Evolutionary conservation across 306 rosid genomes (phyloP), one percentile per base, ranked within the genome.

Genomic region (Trifolium pratense): DNA sequence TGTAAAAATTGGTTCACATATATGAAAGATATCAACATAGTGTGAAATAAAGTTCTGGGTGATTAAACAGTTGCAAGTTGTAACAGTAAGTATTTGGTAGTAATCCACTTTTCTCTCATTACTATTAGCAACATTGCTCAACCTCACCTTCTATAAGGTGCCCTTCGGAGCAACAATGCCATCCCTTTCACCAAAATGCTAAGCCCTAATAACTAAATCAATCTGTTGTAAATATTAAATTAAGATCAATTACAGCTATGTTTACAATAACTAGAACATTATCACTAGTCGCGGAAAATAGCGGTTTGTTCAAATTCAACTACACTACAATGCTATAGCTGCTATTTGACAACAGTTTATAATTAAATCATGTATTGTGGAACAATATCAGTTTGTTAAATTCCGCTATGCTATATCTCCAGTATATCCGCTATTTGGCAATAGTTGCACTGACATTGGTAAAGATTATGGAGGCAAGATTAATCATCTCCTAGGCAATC

Each of bases 131-230:
- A 66, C 68, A 39, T 46, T 36, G 70, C 58, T 58, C 75, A 70
- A 46, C 66, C 71, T 49, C 75, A 40, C 29, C 60, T 66, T 48
- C 58, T 43, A 78, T 5, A 68, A 4, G 11, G 20, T 70, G 13
- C 81, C 78, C 11, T 31, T 66, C 14, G n/a, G 62, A 76, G 79
- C 26, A 66, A 71, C 78, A 77, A 57, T 37, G 51, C 9, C 61
- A 73, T 77, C 73, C 49, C 60, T 45, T 49, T 66, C 71, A 56
- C 53, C 74, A 62, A 45, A 82, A 37, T 36, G 39, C 48, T 20
- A 73, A 48, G 73, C 74, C 57, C 80, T 74, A 63, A 74, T 69
- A 56, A 73, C 79, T 77, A 82, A 67, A 70, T 46, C 74, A 68
- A 70, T 59, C 63, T 73, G 65, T 52, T 51, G 9, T 42, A 52